phyloP scores from a whole-genome alignment of 2,329 filamentous ascomycete species.

The Zymoseptoria pseudotritici region DNA sequence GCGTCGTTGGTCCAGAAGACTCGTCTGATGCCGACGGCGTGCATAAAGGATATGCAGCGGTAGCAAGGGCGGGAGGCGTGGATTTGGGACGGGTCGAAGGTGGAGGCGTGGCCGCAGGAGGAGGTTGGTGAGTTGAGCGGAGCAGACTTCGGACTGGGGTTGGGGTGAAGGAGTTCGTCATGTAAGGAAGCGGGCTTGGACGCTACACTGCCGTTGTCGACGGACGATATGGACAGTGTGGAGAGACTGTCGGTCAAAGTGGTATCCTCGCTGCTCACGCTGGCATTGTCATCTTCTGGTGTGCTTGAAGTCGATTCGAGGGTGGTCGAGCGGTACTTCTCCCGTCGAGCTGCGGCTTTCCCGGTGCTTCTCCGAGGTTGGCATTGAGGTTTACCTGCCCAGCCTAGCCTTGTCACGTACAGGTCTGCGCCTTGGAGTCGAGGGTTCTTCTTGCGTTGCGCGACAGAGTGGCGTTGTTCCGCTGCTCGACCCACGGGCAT shows the following conservation, averaged over 20 bases:
- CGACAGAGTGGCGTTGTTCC: constrained; percentile 19
- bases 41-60: constrained; percentile 46
- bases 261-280: background rate
- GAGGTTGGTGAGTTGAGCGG: background rate
- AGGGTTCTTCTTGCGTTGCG: constrained; percentile 39
- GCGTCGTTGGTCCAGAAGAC: constrained; percentile 46
- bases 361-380: constrained; percentile 2
- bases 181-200: constrained; percentile 37
- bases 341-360: background rate
- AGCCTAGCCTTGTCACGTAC: constrained; percentile 43
- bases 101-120: constrained; percentile 1
- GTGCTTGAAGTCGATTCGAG: background rate
- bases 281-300: background rate
- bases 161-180: constrained; percentile 37
- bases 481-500: constrained; percentile 25
- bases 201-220: background rate
- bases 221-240: constrained; percentile 11
- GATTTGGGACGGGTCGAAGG: constrained; percentile 20
- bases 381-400: constrained; percentile 11
- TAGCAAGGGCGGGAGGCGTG: constrained; percentile 45
- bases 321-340: background rate
- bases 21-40: constrained; percentile 45
- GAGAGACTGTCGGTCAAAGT: constrained; percentile 7
- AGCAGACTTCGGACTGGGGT: constrained; percentile 9
- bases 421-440: constrained; percentile 45